Evolutionary conservation across 257 asterid species (phyloP).

Genomic region (Galeopsis tetrahit): DNA sequence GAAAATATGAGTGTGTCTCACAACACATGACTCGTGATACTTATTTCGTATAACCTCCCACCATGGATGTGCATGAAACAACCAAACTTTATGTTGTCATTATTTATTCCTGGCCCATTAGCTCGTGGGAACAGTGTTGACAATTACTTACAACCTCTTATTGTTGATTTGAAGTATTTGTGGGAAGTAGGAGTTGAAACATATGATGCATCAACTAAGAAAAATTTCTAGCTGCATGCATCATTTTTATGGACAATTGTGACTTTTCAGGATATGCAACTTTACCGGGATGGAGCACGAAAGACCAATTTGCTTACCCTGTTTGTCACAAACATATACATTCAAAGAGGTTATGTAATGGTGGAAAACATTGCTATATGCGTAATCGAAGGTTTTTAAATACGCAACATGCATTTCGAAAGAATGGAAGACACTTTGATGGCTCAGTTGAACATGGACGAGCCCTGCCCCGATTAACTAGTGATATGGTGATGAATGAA

Average conservation of each 20-base stretch:
- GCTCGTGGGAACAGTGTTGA: no score
- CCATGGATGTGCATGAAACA: no score
- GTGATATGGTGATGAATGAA: not conserved
- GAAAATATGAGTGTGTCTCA: no score
- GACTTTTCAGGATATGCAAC: not conserved
- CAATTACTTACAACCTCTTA: no score
- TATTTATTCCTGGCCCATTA: no score
- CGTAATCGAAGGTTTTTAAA: not conserved
- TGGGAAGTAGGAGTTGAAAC: no score
- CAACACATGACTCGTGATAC: no score
- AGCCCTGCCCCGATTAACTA: not conserved
- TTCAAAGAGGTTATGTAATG: not conserved
- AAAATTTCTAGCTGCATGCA: not conserved
- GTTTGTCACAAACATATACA: not conserved
- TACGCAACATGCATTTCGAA: not conserved
- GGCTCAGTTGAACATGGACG: not conserved
- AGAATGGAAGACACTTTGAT: not conserved
- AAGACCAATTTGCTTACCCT: slow-evolving; percentile 3
- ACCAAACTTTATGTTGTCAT: no score
- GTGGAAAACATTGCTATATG: no score
- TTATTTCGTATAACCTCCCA: no score
- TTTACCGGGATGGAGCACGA: slow-evolving; percentile 3
- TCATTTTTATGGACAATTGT: not conserved
- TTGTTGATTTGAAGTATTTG: no score
- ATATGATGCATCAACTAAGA: not conserved